Percentiles rank a stretch among this genome's conserved stretches.
These are phyloP conservation scores for Pleurotus platypus DNA, from an alignment of 768 basidiomycete genomes.

Conservation along the genomic window DNA sequence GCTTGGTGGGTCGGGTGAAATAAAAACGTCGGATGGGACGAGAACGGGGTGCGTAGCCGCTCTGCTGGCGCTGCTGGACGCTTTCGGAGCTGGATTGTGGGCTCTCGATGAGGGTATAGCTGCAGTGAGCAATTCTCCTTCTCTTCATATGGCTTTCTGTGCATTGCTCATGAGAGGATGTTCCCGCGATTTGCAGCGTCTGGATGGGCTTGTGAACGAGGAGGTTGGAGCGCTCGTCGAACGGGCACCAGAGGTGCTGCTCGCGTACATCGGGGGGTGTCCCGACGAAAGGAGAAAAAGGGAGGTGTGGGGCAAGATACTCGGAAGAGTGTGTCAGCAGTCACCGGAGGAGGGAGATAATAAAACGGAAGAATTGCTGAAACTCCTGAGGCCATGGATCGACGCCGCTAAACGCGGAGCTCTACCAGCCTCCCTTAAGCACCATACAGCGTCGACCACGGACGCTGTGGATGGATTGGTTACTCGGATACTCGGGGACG, in stretches of 20 bases:
- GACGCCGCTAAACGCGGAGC: slow-evolving; percentile 31
- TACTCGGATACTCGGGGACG: slow-evolving; percentile 25
- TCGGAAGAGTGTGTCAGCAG: slow-evolving; percentile 36
- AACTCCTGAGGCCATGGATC: slow-evolving; percentile 28
- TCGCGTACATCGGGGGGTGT: slow-evolving; percentile 49
- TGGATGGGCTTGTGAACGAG: slow-evolving; percentile 39
- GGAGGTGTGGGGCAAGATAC: slow-evolving; percentile 45
- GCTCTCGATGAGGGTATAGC: not conserved
- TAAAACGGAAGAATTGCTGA: slow-evolving; percentile 13
- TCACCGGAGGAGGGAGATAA: slow-evolving; percentile 8
- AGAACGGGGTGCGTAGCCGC: slow-evolving; percentile 19
- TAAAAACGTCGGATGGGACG: slow-evolving; percentile 13
- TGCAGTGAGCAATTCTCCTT: too few relatives aligned
- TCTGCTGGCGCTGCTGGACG: slow-evolving; percentile 28
- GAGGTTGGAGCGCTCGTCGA: slow-evolving; percentile 37
- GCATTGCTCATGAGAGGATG: too few relatives aligned
- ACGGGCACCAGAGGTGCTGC: slow-evolving; percentile 39
- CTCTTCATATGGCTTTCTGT: too few relatives aligned
- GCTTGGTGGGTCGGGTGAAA: too few relatives aligned
- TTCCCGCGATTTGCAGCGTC: slow-evolving; percentile 25
- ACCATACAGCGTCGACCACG: slow-evolving; percentile 43
- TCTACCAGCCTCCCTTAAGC: slow-evolving; percentile 44
- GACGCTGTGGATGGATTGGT: slow-evolving; percentile 29
- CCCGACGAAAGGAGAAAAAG: slow-evolving; percentile 25
- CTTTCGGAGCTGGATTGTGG: slow-evolving; percentile 7